Evolutionary conservation across 805 yeast genomes (phyloP).

Genomic region (Candida morakotiae): DNA sequence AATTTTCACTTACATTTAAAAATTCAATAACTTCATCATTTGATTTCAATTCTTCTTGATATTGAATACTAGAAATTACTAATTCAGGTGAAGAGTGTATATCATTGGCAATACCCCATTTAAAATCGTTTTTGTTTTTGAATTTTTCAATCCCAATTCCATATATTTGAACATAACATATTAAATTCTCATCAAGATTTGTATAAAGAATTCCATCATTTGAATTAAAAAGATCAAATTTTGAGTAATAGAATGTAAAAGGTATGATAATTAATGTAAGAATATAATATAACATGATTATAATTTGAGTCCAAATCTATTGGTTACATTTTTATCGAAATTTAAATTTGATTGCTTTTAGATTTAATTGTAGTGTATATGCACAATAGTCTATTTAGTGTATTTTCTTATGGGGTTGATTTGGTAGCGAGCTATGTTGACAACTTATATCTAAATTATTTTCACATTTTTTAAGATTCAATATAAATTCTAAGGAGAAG

Average conservation of each 20-base stretch:
- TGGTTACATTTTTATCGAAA: no score
- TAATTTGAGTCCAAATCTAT: no score
- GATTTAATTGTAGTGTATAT: no score
- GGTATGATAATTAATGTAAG: not conserved
- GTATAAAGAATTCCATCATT: not conserved
- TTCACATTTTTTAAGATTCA: no score
- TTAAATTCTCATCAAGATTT: not conserved
- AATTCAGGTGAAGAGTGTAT: not conserved
- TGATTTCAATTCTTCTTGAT: not conserved
- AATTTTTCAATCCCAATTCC: not conserved
- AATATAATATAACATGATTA: not conserved
- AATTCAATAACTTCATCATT: conserved; percentile 1
- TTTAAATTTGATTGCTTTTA: no score
- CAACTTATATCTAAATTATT: no score
- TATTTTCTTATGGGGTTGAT: no score
- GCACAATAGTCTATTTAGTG: no score
- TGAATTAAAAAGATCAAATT: not conserved
- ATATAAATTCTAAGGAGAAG: no score
- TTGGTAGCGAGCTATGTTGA: no score
- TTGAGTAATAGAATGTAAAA: not conserved
- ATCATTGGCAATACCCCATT: conserved; percentile 1
- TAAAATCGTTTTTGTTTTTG: not conserved
- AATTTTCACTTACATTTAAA: not conserved
- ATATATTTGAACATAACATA: conserved; percentile 2
- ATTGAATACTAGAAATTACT: not conserved